Evolutionary conservation across 2,329 filamentous ascomycete genomes (phyloP), one percentile per base, ranked within the genome.

Genomic region (Drechslerella coelobrocha): DNA sequence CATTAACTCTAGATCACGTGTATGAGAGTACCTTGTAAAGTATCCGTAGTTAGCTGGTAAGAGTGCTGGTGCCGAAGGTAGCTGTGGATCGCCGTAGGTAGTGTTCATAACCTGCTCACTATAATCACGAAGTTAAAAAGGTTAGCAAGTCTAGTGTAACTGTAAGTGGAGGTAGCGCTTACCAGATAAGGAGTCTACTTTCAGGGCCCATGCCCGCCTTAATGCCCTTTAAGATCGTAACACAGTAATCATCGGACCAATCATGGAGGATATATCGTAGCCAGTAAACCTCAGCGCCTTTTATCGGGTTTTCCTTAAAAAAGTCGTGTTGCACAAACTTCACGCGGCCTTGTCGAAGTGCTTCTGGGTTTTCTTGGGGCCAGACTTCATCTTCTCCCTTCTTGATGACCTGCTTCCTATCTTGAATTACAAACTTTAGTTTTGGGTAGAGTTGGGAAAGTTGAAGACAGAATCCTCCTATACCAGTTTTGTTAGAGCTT

Each of bases 81-180:
- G 61, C 45, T 77, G 76, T 1, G 65, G 50, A 34, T 68, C 75
- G 1, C 78, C 78, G 2, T 65, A 54, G 1, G 78, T 78, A 2
- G 77, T 78, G 54, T 79, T 79, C 77, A 79, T 79, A 10, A 79
- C 78, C 59, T 78, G 78, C 39, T 79, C 78, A 52, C 77, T 76
- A 73, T 54, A 52, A 57, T 26, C n/a, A 43, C 47, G 9, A 71
- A 68, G 29, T 69, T 60, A 41, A 24, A 57, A 17, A 26, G n/a
- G n/a, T n/a, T n/a, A n/a, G n/a, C 54, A 68, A 74, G 72, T 34
- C 72, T 62, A 0, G 21, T 26, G n/a, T n/a, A n/a, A n/a, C n/a
- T n/a, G n/a, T n/a, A n/a, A n/a, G n/a, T n/a, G n/a, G n/a, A n/a
- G n/a, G n/a, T n/a, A n/a, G n/a, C n/a, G n/a, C 54, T 31, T 62